Conservation (phyloP, 1,284 basidiomycete genomes). For the Golubevia sp. region DNA sequence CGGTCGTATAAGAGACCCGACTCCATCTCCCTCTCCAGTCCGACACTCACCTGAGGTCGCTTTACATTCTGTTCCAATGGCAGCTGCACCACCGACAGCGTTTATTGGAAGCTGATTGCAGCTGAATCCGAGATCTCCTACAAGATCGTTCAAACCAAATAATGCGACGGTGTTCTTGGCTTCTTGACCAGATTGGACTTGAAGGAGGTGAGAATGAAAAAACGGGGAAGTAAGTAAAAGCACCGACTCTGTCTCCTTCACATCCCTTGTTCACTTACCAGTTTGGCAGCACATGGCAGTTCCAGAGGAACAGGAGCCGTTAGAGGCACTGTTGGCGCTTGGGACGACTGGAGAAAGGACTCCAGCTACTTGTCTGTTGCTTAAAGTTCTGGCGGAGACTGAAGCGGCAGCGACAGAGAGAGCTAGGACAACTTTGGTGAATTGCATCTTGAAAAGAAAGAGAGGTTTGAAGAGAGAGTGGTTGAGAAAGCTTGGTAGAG, state of each 20-base stretch:
- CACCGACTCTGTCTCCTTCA: too few species aligned
- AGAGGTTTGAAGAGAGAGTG: conserved; percentile 20
- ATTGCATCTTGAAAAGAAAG: conserved; percentile 36
- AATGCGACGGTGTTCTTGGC: conserved; percentile 29
- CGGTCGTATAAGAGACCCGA: conserved; percentile 15
- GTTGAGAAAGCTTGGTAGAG: conserved; percentile 6
- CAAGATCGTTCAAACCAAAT: conserved; percentile 24
- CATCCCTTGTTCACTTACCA: too few species aligned
- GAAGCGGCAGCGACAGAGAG: conserved; percentile 28
- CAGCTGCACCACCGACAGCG: conserved; percentile 11
- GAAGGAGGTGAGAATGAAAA: conserved; percentile 10
- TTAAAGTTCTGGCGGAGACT: conserved; percentile 26
- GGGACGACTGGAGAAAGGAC: too few species aligned
- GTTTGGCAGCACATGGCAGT: conserved; percentile 38
- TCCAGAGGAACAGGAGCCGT: conserved; percentile 26
- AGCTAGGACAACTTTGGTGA: conserved; percentile 36
- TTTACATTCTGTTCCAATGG: neutral
- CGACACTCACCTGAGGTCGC: neutral
- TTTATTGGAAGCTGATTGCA: conserved; percentile 26
- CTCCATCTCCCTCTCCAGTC: neutral
- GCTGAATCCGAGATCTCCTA: conserved; percentile 31
- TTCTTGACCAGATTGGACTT: conserved; percentile 21
- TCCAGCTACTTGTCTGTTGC: conserved; percentile 16
- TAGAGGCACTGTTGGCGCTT: neutral
- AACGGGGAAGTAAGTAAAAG: neutral